A percentile compares a stretch with the other conserved stretches of the same genome.
Conservation (phyloP, 768 basidiomycete genomes). For the Boletus rubropictus region DNA sequence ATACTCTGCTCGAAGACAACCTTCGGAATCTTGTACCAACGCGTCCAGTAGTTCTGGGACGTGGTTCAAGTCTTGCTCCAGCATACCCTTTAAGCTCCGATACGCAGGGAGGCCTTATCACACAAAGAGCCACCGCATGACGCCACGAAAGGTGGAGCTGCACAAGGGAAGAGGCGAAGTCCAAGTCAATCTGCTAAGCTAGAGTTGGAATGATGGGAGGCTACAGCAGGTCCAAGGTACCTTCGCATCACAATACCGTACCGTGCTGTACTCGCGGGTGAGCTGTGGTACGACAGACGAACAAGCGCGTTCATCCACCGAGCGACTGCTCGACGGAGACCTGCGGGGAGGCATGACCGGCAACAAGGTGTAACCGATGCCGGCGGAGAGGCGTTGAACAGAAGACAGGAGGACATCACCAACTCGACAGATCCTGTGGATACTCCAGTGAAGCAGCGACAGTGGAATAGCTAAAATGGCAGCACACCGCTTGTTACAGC, state of each 20-base stretch:
- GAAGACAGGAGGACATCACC: too few relatives aligned
- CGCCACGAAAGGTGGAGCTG: slow-evolving; percentile 22
- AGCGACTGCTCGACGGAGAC: too few relatives aligned
- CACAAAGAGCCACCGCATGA: slow-evolving; percentile 26
- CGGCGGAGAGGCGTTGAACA: slow-evolving; percentile 4
- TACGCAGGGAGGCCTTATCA: slow-evolving; percentile 33
- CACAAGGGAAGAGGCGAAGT: slow-evolving; percentile 6
- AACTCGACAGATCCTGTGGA: neutral
- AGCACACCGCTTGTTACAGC: too few relatives aligned
- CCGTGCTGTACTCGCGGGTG: too few relatives aligned
- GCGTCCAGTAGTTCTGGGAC: slow-evolving; percentile 39
- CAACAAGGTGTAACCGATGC: slow-evolving; percentile 2
- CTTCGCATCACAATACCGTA: too few relatives aligned
- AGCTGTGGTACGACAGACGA: too few relatives aligned
- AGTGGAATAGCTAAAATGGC: too few relatives aligned
- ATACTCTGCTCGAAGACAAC: neutral
- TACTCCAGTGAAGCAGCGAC: neutral
- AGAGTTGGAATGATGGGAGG: too few relatives aligned
- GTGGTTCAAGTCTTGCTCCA: slow-evolving; percentile 38
- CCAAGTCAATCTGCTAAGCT: slow-evolving; percentile 6
- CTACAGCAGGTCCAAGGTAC: too few relatives aligned
- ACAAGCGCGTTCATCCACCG: too few relatives aligned
- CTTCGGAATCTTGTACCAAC: slow-evolving; percentile 6
- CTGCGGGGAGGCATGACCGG: neutral
- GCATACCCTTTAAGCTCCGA: slow-evolving; percentile 9